These are phyloP conservation scores for Lyophyllum semitale DNA, from an alignment of 768 basidiomycete species.

Conservation along the genomic window DNA sequence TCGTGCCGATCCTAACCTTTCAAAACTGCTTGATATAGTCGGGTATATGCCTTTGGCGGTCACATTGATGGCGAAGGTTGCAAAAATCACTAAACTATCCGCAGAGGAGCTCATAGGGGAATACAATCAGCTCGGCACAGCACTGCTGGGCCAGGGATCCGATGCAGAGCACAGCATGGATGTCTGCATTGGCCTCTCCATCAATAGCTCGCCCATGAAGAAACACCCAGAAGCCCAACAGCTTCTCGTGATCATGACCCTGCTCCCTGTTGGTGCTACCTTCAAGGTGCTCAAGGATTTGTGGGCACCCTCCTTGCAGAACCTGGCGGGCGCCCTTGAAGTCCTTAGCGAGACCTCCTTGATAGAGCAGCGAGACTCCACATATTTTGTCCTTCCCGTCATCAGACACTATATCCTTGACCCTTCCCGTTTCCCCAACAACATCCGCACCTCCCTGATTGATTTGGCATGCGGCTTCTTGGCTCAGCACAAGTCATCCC, in stretches of 20 bases:
- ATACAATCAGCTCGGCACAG: constrained; percentile 1
- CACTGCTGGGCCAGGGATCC: constrained; percentile 1
- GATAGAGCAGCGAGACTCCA: neutral
- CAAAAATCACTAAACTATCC: neutral
- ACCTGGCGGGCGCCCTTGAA: constrained; percentile 1
- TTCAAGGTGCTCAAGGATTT: constrained; percentile 5
- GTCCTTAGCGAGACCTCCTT: constrained; percentile 6
- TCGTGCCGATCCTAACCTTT: constrained; percentile 19
- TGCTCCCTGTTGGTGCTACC: constrained; percentile 27
- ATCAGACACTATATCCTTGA: constrained; percentile 19
- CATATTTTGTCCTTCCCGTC: constrained; percentile 19
- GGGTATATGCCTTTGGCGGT: constrained; percentile 34
- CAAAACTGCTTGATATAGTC: constrained; percentile 21
- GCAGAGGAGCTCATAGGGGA: neutral
- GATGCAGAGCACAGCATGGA: constrained; percentile 6
- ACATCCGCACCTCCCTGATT: constrained; percentile 7
- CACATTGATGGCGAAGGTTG: constrained; percentile 29
- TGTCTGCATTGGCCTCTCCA: constrained; percentile 8
- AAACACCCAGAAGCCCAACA: neutral
- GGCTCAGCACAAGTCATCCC: constrained; percentile 6
- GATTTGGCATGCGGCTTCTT: constrained; percentile 15
- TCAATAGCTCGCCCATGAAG: constrained; percentile 2
- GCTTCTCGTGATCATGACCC: constrained; percentile 19
- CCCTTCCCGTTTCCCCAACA: constrained; percentile 3
- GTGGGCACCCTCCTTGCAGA: constrained; percentile 9